Conservation (phyloP, 306 rosid genomes). For the Cicer bijugum region DNA sequence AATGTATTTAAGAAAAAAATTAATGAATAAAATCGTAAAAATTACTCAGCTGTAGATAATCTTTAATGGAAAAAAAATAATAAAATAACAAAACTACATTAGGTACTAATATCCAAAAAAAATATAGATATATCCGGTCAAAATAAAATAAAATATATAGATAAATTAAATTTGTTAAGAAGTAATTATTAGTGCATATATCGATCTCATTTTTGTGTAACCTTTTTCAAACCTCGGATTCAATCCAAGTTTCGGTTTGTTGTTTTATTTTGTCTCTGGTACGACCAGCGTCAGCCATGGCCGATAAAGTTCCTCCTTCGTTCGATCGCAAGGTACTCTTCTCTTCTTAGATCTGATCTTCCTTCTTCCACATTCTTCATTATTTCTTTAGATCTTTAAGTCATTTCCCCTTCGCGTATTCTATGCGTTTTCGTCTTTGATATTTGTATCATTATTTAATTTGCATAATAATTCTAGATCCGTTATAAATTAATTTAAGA, state of each 20-base stretch:
- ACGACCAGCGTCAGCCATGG: constrained; percentile 52
- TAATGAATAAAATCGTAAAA: too few species aligned
- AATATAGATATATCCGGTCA: too few species aligned
- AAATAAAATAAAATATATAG: too few species aligned
- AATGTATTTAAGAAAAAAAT: too few species aligned
- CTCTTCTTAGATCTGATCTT: constrained; percentile 33
- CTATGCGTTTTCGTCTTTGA: constrained; percentile 2
- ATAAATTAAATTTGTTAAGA: too few species aligned
- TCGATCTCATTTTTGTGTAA: constrained; percentile 29
- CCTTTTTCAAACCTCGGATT: background rate
- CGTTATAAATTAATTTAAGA: constrained; percentile 4
- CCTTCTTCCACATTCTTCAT: background rate
- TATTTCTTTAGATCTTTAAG: constrained; percentile 11
- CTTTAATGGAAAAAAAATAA: too few species aligned
- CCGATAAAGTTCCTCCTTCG: constrained; percentile 58
- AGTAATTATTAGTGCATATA: background rate
- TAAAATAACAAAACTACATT: too few species aligned
- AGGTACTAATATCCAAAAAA: too few species aligned
- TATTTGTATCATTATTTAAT: background rate
- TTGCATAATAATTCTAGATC: background rate
- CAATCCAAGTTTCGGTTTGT: background rate
- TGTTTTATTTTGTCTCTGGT: background rate
- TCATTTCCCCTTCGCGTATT: constrained; percentile 9
- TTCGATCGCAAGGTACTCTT: constrained; percentile 53
- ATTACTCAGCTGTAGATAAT: too few species aligned